Base-by-base conservation (phyloP, 306 rosid genomes). In the Aeschynomene evenia region DNA sequence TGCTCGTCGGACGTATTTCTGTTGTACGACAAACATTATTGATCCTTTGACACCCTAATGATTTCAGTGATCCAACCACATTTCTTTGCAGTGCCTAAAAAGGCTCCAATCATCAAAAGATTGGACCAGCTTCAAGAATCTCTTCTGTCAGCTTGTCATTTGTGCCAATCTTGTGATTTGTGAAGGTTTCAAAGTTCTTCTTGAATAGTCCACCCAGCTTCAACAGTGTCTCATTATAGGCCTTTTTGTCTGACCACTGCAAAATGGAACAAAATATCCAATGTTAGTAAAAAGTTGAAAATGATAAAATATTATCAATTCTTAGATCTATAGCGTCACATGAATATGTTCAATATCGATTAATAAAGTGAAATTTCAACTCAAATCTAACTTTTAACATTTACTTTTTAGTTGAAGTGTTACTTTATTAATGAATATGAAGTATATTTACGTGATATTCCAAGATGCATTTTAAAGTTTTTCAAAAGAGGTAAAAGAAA, bases 121-220 rank as follows among this genome's bases (percentile, higher is more conserved):
- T 64, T 16, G 98, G 95, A 71, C 98, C 98, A 5, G 92, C 95
- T 31, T 86, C 89, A 33, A 92, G 81, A 76, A 92, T 89, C 83
- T 92, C 91, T 59, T 83, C 78, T 7, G 96, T 87, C 55, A 92
- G 67, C 29, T 77, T 80, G 66, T 55, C 74, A 58, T 74, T 89
- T 29, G 82, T 77, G 2, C 95, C 96, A 68, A 89, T 86, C 80
- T 81, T 78, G 77, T 86, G 78, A 59, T 70, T 34, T 10, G 82
- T 54, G 82, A 92, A 92, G 19, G 78, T 86, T 57, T 80, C 91
- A 56, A 92, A 92, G 56, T 89, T 92, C 2, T 86, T 86, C 81
- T 83, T 86, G 87, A 92, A 92, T 61, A 89, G 49, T 24, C 85
- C 83, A 36, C 83, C 95, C 58, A 92, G 80, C 80, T 92, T 86